These are phyloP conservation scores for Paralagenidium karlingii DNA, from an alignment of 352 stramenopile genomes.

Conservation along the genomic window DNA sequence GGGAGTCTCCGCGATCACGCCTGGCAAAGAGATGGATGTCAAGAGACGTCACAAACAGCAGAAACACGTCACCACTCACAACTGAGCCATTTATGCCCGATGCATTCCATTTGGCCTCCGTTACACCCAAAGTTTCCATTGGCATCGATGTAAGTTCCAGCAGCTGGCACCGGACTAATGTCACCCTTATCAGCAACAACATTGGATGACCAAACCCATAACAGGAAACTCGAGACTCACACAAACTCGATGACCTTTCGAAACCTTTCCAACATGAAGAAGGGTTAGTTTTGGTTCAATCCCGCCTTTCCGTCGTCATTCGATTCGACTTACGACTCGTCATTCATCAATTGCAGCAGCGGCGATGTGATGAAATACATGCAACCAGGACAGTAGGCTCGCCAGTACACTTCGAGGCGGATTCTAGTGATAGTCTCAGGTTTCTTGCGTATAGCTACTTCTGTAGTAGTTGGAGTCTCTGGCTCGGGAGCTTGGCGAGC, in stretches of 20 bases:
- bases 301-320: too few relatives aligned
- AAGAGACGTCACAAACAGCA: too few relatives aligned
- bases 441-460: slow-evolving; percentile 1
- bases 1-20: slow-evolving; percentile 46
- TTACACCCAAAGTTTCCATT: slow-evolving; percentile 55
- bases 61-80: too few relatives aligned
- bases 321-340: slow-evolving; percentile 23
- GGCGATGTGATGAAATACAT: slow-evolving; percentile 57
- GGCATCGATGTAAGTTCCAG: slow-evolving; percentile 37
- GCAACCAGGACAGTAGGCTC: slow-evolving; percentile 65
- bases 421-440: slow-evolving; percentile 17
- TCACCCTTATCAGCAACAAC: too few relatives aligned
- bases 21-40: too few relatives aligned
- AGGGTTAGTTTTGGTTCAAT: neutral
- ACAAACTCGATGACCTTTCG: slow-evolving; percentile 56
- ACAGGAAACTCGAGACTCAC: slow-evolving; percentile 4
- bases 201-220: neutral
- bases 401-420: slow-evolving; percentile 62
- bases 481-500: neutral
- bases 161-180: slow-evolving; percentile 49
- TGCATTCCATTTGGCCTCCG: slow-evolving; percentile 53
- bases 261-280: slow-evolving; percentile 23
- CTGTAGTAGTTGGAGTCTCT: slow-evolving; percentile 1
- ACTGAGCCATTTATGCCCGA: slow-evolving; percentile 68
- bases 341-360: slow-evolving; percentile 40